A percentile compares a stretch with the other conserved stretches of the same genome.
phyloP scores from a whole-genome alignment of 129 eudicot genomes.

The Pulicaria dysenterica region DNA sequence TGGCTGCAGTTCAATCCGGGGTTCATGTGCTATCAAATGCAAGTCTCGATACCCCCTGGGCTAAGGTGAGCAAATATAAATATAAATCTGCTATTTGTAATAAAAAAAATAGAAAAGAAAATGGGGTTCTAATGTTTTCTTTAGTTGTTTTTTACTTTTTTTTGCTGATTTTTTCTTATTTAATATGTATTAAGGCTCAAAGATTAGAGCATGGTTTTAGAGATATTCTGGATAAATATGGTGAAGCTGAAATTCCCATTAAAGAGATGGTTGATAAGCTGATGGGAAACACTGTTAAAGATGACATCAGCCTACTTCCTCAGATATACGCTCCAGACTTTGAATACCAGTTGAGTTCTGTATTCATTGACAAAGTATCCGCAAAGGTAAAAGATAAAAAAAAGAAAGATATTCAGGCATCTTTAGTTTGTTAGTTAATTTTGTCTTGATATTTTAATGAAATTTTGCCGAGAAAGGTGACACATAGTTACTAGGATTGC shows the following conservation, averaged over 20 bases:
- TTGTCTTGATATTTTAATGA: background rate
- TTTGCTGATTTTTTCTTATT: conserved; percentile 13
- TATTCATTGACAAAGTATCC: conserved; percentile 47
- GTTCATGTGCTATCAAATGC: conserved; percentile 77
- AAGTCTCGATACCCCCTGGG: conserved; percentile 77
- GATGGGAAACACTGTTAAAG: conserved; percentile 71
- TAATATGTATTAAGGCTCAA: conserved; percentile 52
- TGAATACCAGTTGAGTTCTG: conserved; percentile 67
- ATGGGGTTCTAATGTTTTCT: background rate
- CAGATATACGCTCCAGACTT: conserved; percentile 47
- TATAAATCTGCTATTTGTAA: background rate
- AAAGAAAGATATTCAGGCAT: background rate
- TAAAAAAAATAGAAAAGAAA: background rate
- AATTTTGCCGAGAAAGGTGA: no score
- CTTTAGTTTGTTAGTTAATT: no score
- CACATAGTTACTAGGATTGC: no score
- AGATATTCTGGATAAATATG: conserved; percentile 41
- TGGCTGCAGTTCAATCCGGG: conserved; percentile 62
- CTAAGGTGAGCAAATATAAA: conserved; percentile 53
- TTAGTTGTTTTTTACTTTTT: background rate
- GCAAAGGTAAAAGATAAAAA: conserved; percentile 35
- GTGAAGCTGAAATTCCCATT: conserved; percentile 49
- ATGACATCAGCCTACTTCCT: conserved; percentile 62
- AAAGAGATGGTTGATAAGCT: conserved; percentile 61
- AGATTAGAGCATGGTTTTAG: conserved; percentile 55